Base-by-base conservation (phyloP, 2,329 filamentous ascomycete genomes). In the Penicillium olsonii region DNA sequence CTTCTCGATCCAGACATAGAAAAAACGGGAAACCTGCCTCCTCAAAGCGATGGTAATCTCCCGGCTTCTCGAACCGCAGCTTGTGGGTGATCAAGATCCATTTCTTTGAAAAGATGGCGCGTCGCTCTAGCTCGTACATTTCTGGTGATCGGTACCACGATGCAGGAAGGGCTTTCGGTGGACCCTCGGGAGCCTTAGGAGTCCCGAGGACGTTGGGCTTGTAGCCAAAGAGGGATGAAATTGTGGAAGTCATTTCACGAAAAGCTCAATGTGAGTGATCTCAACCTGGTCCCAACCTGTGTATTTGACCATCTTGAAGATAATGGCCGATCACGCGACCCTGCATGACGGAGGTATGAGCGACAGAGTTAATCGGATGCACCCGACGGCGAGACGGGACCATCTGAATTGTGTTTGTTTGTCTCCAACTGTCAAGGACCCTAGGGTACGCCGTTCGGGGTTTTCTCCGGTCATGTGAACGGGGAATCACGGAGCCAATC, bases 11-110 rank as follows among this genome's bases (percentile, higher is more conserved):
- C 14, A 68, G 68, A 45, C 74, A 70, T 9, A 84, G 64, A 56
- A 84, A 68, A 62, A 85, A 80, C 18, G 80, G 71, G 65, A 78
- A 84, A 10, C 77, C 81, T 6, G 81, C 80, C 5, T 82, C 69
- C 12, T 78, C 72, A 55, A 76, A 85, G 26, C 75, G 73, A 11
- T 83, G 68, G 67, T 75, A 85, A 65, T 84, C 81, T 4, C 83
- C 83, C 6, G 72, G 57, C 40, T 81, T 77, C 49, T 67, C 60
- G 20, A 85, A 67, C 40, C 81, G 72, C 39, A 71, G 66, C 53
- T 75, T 57, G 50, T 71, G 69, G 14, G 67, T 69, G 5, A 64
- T 64, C 15, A 68, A 59, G 14, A 71, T 57, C 69, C 69, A 71
- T 71, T 71, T 83, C 75, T 38, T 80, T 29, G 79, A 82, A 63